These are phyloP conservation scores for Pichia cephalocereana DNA, from an alignment of 805 yeast genomes.

Conservation along the genomic window DNA sequence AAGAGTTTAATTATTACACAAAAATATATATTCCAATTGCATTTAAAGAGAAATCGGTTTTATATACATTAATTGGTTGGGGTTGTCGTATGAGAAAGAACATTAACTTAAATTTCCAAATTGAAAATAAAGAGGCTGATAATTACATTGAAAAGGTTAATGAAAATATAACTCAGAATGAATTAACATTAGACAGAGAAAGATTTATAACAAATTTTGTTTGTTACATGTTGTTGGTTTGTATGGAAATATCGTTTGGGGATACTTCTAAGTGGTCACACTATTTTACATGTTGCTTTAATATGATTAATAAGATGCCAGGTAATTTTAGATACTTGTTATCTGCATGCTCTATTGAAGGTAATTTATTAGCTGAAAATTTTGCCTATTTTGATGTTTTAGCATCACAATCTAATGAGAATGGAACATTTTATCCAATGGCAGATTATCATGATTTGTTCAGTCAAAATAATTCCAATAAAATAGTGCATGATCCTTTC, in stretches of 20 bases:
- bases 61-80: slow-evolving; percentile 48
- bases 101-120: slow-evolving; percentile 14
- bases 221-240: slow-evolving; percentile 23
- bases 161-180: slow-evolving; percentile 5
- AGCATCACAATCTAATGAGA: slow-evolving; percentile 28
- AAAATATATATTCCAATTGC: slow-evolving; percentile 50
- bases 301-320: slow-evolving; percentile 19
- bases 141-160: slow-evolving; percentile 11
- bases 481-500: slow-evolving; percentile 26
- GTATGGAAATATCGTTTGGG: slow-evolving; percentile 27
- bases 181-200: slow-evolving; percentile 10
- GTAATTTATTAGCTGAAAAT: slow-evolving; percentile 27
- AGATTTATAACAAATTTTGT: slow-evolving; percentile 21
- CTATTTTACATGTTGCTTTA: slow-evolving; percentile 22
- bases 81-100: slow-evolving; percentile 28
- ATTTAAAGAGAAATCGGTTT: slow-evolving; percentile 34
- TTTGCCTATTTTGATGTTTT: slow-evolving; percentile 34
- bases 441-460: slow-evolving; percentile 25
- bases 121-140: slow-evolving; percentile 16
- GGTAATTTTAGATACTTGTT: slow-evolving; percentile 22
- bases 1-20: slow-evolving; percentile 39
- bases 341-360: slow-evolving; percentile 24
- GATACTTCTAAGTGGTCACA: slow-evolving; percentile 28
- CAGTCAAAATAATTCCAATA: slow-evolving; percentile 10
- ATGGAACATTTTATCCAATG: slow-evolving; percentile 30